Evolutionary conservation across 768 basidiomycete genomes (phyloP).

Genomic region (Podaxis rugospora): DNA sequence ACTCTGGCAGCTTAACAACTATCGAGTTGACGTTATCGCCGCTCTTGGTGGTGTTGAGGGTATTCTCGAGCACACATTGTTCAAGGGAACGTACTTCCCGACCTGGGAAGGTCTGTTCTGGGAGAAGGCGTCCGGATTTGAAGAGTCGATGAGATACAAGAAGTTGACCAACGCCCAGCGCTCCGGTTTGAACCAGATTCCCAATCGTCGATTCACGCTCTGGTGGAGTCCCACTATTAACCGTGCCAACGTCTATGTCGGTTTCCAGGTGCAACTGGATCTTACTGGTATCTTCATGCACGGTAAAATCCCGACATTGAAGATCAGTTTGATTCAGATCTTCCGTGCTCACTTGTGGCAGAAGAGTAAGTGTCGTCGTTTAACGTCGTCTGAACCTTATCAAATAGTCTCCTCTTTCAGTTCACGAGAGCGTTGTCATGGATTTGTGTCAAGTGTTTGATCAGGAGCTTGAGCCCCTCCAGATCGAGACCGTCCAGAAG

Average conservation of each 20-base stretch:
- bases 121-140: conserved; percentile 98
- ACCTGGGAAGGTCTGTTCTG: conserved; percentile 99
- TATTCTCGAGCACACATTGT: conserved; percentile 93
- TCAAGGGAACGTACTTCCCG: conserved; percentile 97
- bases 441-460: conserved; percentile 90
- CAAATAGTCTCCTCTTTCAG: conserved; percentile 24
- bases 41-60: conserved; percentile 95
- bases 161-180: conserved; percentile 98
- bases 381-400: neutral
- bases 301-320: conserved; percentile 96
- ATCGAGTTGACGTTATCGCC: conserved; percentile 98
- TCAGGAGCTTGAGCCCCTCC: conserved; percentile 95
- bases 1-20: conserved; percentile 96
- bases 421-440: conserved; percentile 11
- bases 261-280: conserved; percentile 99
- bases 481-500: conserved; percentile 99
- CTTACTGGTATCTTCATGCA: conserved; percentile 98
- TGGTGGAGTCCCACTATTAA: conserved; percentile 99
- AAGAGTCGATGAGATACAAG: conserved; percentile 94
- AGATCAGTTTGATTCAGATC: conserved; percentile 99
- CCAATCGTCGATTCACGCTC: conserved; percentile 97
- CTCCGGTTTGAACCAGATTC: conserved; percentile 96
- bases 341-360: conserved; percentile 99
- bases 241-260: conserved; percentile 98
- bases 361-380: conserved; percentile 67